phyloP scores from a whole-genome alignment of 306 rosid species.

The Trifolium fragiferum region DNA sequence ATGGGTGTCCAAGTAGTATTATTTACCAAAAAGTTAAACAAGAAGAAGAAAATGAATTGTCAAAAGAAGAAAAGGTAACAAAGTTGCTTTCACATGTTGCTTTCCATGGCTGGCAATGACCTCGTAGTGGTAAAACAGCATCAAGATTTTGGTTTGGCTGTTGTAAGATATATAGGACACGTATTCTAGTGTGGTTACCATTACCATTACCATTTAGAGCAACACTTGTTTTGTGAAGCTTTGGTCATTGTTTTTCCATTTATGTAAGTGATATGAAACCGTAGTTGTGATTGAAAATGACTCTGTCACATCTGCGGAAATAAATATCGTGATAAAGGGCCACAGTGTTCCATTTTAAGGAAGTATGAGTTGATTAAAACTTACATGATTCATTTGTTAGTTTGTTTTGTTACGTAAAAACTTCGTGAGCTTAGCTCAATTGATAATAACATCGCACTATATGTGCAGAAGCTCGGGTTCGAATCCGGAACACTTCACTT shows the following conservation, averaged over 20 bases:
- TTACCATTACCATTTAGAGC: constrained; percentile 19
- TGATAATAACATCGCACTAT: too few relatives aligned
- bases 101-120: constrained; percentile 33
- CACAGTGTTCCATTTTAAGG: not conserved
- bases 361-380: not conserved
- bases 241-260: constrained; percentile 27
- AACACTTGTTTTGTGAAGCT: constrained; percentile 19
- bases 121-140: not conserved
- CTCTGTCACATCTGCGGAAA: not conserved
- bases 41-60: too few relatives aligned
- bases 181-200: constrained; percentile 11
- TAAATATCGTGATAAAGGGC: not conserved
- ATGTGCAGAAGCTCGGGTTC: too few relatives aligned
- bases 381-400: not conserved
- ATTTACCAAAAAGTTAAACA: too few relatives aligned
- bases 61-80: not conserved
- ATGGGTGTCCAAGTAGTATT: too few relatives aligned
- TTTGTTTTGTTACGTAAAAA: too few relatives aligned
- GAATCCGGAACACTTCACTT: too few relatives aligned
- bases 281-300: constrained; percentile 21
- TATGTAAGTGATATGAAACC: not conserved
- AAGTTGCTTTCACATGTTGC: constrained; percentile 26
- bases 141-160: constrained; percentile 13
- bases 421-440: too few relatives aligned
- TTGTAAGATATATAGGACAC: not conserved